Base-by-base conservation (phyloP, 768 basidiomycete species). In the Lanmaoa rubissima region DNA sequence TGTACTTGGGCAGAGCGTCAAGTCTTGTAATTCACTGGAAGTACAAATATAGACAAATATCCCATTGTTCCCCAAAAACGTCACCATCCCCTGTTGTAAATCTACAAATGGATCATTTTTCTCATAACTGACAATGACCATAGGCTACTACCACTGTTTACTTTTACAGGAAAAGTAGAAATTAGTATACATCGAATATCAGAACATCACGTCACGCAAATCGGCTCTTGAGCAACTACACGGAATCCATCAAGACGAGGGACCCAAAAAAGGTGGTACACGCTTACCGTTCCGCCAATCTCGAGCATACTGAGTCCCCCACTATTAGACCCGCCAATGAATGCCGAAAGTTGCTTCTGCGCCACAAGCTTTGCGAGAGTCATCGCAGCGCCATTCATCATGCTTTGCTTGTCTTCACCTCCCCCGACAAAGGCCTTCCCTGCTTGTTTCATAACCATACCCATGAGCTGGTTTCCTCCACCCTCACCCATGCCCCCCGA, bases 371-470 rank as follows among this genome's bases (percentile, higher is more conserved):
- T 93, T 82, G 92, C 86, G 55, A 90, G 83, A 0, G 88, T 93
- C 84, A 87, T 86, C 4, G 87, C 91, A 44, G 93, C 93, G 13
- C 88, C 82, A 55, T 89, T 91, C 65, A 95, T 84, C 10, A 86
- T 86, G 64, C 93, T 90, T 65, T 95, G 92, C 74, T 90, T 91
- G 0, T 62, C 58, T 68, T 79, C 79, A 11, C 82, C 79, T 5
- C 83, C 75, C 4, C 82, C 79, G 9, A 84, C 84, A 62, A 94
- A 89, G 48, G 92, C 73, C 68, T 90, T 88, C 16, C 81, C 75
- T 0, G 85, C 88, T 62, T 95, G 87, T 0, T 83, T 82, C 91
- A 96, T 92, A 5, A 94, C 93, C 71, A 92, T 72, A 65, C 88
- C 88, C 72, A 96, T 85, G 57, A 95, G 75, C 70, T 94, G 70